Percentiles rank a stretch among this genome's conserved stretches.
phyloP scores from a whole-genome alignment of 257 asterid genomes.

The Nicotiana benthamiana region DNA sequence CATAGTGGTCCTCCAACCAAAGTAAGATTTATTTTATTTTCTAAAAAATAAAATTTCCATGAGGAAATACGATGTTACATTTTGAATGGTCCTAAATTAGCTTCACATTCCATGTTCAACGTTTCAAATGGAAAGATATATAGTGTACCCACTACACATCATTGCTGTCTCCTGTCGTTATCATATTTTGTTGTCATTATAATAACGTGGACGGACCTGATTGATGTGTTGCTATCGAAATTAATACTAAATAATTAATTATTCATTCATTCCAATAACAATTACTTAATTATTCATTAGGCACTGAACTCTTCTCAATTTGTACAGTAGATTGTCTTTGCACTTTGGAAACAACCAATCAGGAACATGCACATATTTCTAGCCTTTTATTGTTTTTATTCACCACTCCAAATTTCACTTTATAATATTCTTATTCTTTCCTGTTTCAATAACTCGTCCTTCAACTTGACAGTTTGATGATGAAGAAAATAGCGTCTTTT shows the following conservation, averaged over 20 bases:
- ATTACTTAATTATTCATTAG: neutral
- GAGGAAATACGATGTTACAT: too few relatives aligned
- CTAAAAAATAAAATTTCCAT: too few relatives aligned
- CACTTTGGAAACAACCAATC: neutral
- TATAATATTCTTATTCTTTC: neutral
- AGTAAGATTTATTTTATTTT: too few relatives aligned
- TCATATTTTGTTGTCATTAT: neutral
- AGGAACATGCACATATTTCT: neutral
- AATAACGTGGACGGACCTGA: neutral
- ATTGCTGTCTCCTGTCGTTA: neutral
- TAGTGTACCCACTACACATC: neutral
- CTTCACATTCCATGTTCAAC: neutral
- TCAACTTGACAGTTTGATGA: neutral
- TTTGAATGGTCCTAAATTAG: neutral
- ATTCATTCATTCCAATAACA: neutral
- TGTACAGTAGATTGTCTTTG: neutral
- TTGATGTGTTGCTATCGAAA: neutral
- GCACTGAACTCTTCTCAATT: neutral
- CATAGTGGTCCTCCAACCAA: too few relatives aligned
- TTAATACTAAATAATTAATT: neutral
- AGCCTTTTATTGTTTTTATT: neutral
- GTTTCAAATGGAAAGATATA: neutral
- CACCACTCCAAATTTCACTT: neutral
- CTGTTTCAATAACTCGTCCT: neutral
- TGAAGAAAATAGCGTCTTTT: neutral